phyloP scores from a whole-genome alignment of 1,284 basidiomycete genomes.

The Mycena sp. region DNA sequence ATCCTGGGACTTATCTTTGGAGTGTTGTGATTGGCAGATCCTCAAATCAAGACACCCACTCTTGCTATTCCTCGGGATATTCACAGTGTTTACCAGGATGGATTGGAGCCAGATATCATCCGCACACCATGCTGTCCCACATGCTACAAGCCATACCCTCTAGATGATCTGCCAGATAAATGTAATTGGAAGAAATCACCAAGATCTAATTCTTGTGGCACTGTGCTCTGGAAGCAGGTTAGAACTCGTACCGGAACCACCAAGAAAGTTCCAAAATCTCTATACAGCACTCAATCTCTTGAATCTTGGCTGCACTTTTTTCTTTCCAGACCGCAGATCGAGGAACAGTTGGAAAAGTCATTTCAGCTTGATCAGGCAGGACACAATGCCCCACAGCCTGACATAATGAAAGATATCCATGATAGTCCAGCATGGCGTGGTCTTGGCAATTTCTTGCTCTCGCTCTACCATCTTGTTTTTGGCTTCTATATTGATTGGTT shows the following conservation, averaged over 20 bases:
- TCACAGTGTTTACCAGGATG: not conserved
- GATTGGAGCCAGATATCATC: conserved; percentile 2
- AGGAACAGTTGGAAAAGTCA: not conserved
- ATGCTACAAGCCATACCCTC: not conserved
- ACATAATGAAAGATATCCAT: conserved; percentile 23
- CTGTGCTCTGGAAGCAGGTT: not conserved
- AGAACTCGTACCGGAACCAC: not conserved
- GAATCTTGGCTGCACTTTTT: conserved; percentile 10
- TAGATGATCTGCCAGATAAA: not conserved
- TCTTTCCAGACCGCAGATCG: not conserved
- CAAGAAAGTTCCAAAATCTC: not conserved
- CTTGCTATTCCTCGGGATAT: conserved; percentile 2
- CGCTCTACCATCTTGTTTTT: conserved; percentile 30
- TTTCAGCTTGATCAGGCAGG: too few species aligned
- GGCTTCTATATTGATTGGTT: conserved; percentile 37
- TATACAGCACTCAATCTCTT: conserved; percentile 1
- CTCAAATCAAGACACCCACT: not conserved
- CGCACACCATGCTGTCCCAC: conserved; percentile 1
- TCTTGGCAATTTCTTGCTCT: conserved; percentile 7
- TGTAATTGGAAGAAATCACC: not conserved
- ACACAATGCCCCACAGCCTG: not conserved
- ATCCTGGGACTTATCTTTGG: not conserved
- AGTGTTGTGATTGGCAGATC: not conserved
- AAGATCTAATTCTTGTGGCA: not conserved
- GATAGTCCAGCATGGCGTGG: conserved; percentile 32